Evolutionary conservation across 2,329 filamentous ascomycete species (phyloP), one percentile per base, ranked within the genome.

Genomic region (Fusarium proliferatum): DNA sequence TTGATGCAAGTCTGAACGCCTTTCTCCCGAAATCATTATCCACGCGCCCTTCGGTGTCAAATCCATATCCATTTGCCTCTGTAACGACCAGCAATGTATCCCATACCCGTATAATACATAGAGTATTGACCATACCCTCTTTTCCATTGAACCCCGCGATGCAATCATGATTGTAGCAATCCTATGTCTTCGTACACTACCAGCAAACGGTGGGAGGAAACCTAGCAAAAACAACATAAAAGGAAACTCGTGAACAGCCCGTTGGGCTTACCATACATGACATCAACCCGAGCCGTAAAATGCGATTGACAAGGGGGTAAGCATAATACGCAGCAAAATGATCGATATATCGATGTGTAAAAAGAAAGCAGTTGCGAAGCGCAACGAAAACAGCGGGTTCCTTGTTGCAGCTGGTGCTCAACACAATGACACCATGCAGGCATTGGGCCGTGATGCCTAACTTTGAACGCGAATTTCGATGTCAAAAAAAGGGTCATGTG

Each of bases 191-290:
- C 56, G 53, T 61, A 43, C 67, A 61, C 68, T 64, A 52, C 70
- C 65, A 58, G 63, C 56, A 63, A 28, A 72, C 57, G 64, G 61
- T 58, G 61, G 68, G 55, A 69, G 59, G 63, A 59, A 38, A 23
- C 45, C 46, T 55, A 65, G 57, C 55, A 57, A 66, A 68, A 59
- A 61, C 61, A 67, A 49, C 52, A 61, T 64, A 49, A 52, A 75
- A 77, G 59, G 66, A 73, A 63, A 78, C 74, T 77, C 76, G 61
- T 77, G 59, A 77, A 69, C 66, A 74, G 66, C 67, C 72, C 72
- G 65, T 57, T 71, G 48, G 61, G 64, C 57, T 46, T 69, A 61
- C 55, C 69, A 57, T 56, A 66, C 69, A 64, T 66, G 64, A 61
- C 67, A 76, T 64, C 67, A 67, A 55, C 60, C 57, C 34, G 56